Percentiles rank a stretch among this genome's conserved stretches.
These are phyloP conservation scores for Aspergillus carlsbadensis DNA, from an alignment of 495 filamentous ascomycete species.

Conservation along the genomic window DNA sequence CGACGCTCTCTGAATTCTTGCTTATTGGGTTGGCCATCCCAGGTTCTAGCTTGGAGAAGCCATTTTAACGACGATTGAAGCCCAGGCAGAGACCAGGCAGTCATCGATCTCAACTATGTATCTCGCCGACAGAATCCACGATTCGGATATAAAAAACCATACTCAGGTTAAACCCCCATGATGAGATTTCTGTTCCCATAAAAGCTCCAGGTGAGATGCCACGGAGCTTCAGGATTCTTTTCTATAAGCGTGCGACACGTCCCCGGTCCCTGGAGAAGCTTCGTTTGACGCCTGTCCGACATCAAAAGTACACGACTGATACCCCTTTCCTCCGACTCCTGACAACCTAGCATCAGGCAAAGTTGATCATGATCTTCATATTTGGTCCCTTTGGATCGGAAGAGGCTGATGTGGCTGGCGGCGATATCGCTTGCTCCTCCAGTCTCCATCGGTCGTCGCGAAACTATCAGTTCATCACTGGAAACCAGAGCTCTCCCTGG, in stretches of 20 bases:
- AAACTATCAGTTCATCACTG: background rate
- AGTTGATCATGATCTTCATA: background rate
- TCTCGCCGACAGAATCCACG: too few species aligned
- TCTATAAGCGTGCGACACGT: background rate
- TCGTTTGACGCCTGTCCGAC: too few species aligned
- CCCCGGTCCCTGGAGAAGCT: background rate
- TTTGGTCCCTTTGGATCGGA: background rate
- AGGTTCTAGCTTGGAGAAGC: background rate
- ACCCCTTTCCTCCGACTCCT: background rate
- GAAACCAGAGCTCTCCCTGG: background rate
- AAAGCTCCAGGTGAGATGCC: too few species aligned
- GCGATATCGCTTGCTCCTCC: too few species aligned
- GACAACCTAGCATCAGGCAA: background rate
- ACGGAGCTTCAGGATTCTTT: background rate
- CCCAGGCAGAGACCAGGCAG: background rate
- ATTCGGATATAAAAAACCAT: too few species aligned
- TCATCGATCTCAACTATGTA: background rate
- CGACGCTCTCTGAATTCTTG: too few species aligned
- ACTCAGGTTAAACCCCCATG: too few species aligned
- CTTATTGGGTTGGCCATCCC: background rate
- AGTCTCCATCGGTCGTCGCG: slow-evolving; percentile 9
- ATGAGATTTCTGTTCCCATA: too few species aligned
- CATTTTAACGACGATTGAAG: background rate
- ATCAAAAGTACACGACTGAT: background rate
- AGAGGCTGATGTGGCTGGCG: slow-evolving; percentile 21